Base-by-base conservation (phyloP, 1,284 basidiomycete species). In the Sporisorium iseilematis-ciliati region DNA sequence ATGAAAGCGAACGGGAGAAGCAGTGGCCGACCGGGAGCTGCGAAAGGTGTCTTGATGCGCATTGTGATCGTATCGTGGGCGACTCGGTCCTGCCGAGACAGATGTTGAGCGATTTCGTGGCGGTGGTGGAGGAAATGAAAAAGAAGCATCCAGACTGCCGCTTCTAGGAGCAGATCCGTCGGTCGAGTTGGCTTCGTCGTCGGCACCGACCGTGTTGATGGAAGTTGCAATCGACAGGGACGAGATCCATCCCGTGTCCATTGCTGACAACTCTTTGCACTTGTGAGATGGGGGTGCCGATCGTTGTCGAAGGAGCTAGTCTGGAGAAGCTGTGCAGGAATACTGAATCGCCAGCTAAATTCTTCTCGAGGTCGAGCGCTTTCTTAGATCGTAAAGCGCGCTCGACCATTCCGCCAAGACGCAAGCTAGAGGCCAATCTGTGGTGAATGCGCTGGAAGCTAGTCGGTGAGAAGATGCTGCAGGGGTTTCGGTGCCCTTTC, bases 141-240 rank as follows among this genome's bases (percentile, higher is more conserved):
- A 16, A 21, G 25, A 38, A 16, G 12, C 48, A 4, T 49, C 48
- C 14, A 46, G 14, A 25, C 43, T 46, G 23, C 43, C 23, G 29
- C 46, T 18, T 48, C 23, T 20, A 11, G 31, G 48, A 26, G 29
- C 48, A 11, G 31, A 33, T 1, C 14, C 10, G 48, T 49, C 48
- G 18, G n/a, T n/a, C 0, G 18, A 20, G 2, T 5, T n/a, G 0
- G 8, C 10, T 26, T 25, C n/a, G 20, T 50, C 51, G 3, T 33
- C 18, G 2, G 33, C 26, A 23, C 26, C 45, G 7, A 43, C 42
- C 26, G 33, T 50, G 7, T 50, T 26, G n/a, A 54, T 25, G 7
- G 56, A 49, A 18, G 43, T 52, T 38, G 51, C 51, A n/a, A 54
- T 25, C 14, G 63, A 58, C 51, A 65, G 23, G 31, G 56, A 58